Evolutionary conservation across 2,329 filamentous ascomycete species (phyloP).

Genomic region (Talaromyces marneffei): DNA sequence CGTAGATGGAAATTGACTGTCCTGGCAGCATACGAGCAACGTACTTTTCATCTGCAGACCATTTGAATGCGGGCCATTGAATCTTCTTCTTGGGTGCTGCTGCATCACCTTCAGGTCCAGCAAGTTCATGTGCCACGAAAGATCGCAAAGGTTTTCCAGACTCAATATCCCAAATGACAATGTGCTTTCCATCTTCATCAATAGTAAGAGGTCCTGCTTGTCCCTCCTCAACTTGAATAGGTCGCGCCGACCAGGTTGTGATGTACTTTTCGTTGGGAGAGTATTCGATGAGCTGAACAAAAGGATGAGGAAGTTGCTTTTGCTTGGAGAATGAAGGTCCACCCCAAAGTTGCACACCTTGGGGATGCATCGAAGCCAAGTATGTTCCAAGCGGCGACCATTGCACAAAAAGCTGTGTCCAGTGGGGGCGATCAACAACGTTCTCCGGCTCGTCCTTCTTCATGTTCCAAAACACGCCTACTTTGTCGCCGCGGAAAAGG

Average conservation of each 20-base stretch:
- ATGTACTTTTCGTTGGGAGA: slow-evolving; percentile 89
- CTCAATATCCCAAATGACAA: slow-evolving; percentile 95
- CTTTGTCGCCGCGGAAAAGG: slow-evolving; percentile 85
- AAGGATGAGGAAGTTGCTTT: slow-evolving; percentile 89
- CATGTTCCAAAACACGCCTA: slow-evolving; percentile 98
- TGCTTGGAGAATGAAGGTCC: slow-evolving; percentile 83
- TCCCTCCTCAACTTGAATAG: slow-evolving; percentile 85
- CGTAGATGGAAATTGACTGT: slow-evolving; percentile 85
- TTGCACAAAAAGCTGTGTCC: slow-evolving; percentile 97
- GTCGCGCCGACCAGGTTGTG: slow-evolving; percentile 92
- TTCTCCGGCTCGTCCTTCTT: slow-evolving; percentile 84
- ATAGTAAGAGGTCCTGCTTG: slow-evolving; percentile 65
- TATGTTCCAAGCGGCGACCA: slow-evolving; percentile 96
- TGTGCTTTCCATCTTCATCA: slow-evolving; percentile 98
- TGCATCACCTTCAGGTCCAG: slow-evolving; percentile 53
- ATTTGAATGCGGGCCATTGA: slow-evolving; percentile 98
- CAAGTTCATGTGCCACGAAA: slow-evolving; percentile 79
- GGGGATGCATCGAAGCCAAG: slow-evolving; percentile 87
- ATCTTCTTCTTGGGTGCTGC: slow-evolving; percentile 76
- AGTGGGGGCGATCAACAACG: slow-evolving; percentile 86
- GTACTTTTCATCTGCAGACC: slow-evolving; percentile 96
- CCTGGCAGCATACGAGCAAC: slow-evolving; percentile 86
- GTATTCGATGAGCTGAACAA: slow-evolving; percentile 93
- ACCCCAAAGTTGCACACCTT: slow-evolving; percentile 97
- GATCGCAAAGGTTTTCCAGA: slow-evolving; percentile 86